Percentiles rank a stretch among this genome's conserved stretches.
Conservation (phyloP, 495 filamentous ascomycete genomes). For the Daldinia grandis region DNA sequence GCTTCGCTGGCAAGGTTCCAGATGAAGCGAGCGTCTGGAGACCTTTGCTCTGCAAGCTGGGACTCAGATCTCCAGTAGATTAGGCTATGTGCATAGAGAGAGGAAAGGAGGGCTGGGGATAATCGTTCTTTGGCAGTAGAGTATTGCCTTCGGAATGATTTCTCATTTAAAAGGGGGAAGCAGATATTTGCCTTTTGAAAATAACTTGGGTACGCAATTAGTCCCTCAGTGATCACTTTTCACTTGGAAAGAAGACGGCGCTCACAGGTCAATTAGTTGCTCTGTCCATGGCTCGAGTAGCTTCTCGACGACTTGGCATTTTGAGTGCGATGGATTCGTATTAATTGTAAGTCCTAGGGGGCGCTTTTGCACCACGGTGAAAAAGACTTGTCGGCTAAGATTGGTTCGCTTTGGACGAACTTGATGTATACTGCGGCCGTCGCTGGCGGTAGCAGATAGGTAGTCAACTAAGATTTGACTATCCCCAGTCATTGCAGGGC, state of each 20-base stretch:
- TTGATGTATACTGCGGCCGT: not conserved
- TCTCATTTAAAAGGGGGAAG: not conserved
- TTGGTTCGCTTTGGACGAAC: not conserved
- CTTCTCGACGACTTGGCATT: not conserved
- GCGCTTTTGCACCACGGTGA: not conserved
- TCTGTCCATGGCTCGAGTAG: not conserved
- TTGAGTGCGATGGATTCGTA: not conserved
- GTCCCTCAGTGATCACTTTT: not conserved
- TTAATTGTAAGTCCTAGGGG: not conserved
- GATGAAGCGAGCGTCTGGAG: constrained; percentile 17
- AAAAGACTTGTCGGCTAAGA: not conserved
- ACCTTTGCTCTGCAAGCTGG: not conserved
- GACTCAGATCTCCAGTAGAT: not conserved
- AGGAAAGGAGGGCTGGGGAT: not conserved
- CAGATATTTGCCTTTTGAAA: not conserved
- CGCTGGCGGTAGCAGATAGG: not conserved
- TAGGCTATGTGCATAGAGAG: not conserved
- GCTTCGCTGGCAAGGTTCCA: constrained; percentile 22
- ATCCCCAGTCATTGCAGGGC: not conserved
- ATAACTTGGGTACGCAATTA: not conserved
- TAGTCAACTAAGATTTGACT: not conserved
- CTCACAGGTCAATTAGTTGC: not conserved
- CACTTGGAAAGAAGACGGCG: not conserved
- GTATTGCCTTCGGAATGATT: not conserved
- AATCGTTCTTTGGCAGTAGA: not conserved